Base-by-base conservation (phyloP, 176 grass and related monocot genomes). In the Zizania latifolia region DNA sequence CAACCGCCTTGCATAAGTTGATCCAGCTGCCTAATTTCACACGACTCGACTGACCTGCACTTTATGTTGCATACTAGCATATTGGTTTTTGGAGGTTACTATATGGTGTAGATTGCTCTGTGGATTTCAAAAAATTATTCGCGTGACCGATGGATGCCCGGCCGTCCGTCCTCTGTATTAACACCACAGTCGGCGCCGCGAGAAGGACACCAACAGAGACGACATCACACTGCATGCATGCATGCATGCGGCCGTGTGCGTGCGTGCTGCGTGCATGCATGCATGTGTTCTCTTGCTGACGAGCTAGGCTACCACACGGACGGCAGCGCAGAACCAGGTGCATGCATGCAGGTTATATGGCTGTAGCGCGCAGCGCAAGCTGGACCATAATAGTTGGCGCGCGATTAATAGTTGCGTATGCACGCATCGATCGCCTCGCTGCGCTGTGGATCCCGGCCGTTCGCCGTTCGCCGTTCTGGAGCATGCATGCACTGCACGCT, bases 201-300 rank as follows among this genome's bases (percentile, higher is more conserved):
- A 13, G 14, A 45, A 45, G 43, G 43, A 45, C 28, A 33, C 30
- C 0, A 27, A 2, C 37, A 26, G 37, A 41, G 21, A 23, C 36
- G 12, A 8, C 22, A 40, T 23, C 11, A 10, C 23, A 23, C 36
- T 36, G 34, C 35, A 29, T 17, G 29, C n/a, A n/a, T n/a, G n/a
- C n/a, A n/a, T n/a, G n/a, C n/a, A n/a, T n/a, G n/a, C n/a, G n/a
- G n/a, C n/a, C n/a, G n/a, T n/a, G n/a, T n/a, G n/a, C n/a, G n/a
- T n/a, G n/a, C n/a, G n/a, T n/a, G n/a, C n/a, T n/a, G n/a, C 58
- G 58, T 65, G 37, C 53, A 76, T 32, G 27, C 43, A 24, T 10
- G 74, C 74, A 34, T 71, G 74, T 58, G 34, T 71, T 21, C 2
- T 5, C 62, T 81, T 2, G 84, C 71, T 70, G 84, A 50, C 19